A percentile compares a stretch with the other conserved stretches of the same genome.
phyloP scores from a whole-genome alignment of 805 yeast genomes.

The Babjeviella inositovora region DNA sequence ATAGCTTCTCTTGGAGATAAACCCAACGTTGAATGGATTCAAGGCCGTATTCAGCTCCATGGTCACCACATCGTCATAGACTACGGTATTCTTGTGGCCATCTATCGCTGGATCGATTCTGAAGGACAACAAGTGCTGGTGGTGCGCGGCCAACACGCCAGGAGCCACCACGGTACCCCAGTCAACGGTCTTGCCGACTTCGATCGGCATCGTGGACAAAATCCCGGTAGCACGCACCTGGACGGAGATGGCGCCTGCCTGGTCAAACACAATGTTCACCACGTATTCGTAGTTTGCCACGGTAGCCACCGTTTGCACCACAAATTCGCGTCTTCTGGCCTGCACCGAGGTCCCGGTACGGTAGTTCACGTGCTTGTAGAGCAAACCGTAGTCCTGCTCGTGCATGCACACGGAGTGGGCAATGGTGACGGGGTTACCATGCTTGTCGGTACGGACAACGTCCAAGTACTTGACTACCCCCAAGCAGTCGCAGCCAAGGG shows the following conservation, averaged over 20 bases:
- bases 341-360: constrained; percentile 58
- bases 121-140: constrained; percentile 67
- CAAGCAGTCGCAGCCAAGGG: constrained; percentile 69
- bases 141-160: constrained; percentile 71
- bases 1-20: constrained; percentile 40
- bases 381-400: constrained; percentile 62
- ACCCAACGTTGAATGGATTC: constrained; percentile 62
- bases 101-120: constrained; percentile 75
- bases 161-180: constrained; percentile 71
- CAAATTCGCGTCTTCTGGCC: constrained; percentile 58
- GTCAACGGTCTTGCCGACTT: constrained; percentile 43
- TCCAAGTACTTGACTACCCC: constrained; percentile 68
- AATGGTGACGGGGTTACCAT: constrained; percentile 45
- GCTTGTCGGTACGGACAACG: constrained; percentile 33
- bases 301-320: constrained; percentile 69
- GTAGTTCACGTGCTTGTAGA: constrained; percentile 70
- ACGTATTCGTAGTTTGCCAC: constrained; percentile 78
- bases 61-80: constrained; percentile 51
- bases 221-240: constrained; percentile 83
- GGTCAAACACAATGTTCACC: constrained; percentile 55
- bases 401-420: constrained; percentile 70
- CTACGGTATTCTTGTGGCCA: constrained; percentile 65
- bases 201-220: constrained; percentile 72
- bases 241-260: constrained; percentile 63
- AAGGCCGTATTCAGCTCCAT: constrained; percentile 33